Evolutionary conservation across 805 yeast genomes (phyloP).

Genomic region (Ogataea henricii): DNA sequence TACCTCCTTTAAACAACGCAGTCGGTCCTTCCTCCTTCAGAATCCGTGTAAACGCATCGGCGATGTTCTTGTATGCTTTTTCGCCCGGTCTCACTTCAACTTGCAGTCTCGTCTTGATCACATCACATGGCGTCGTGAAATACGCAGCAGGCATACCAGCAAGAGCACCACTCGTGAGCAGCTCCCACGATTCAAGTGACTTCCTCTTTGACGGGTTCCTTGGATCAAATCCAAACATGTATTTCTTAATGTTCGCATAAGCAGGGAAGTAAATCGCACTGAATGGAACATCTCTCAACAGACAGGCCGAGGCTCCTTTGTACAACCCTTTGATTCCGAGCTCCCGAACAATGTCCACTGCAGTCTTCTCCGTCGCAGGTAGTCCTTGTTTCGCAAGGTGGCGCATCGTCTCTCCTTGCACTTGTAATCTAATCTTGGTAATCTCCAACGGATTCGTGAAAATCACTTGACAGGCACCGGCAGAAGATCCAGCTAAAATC

Average conservation of each 20-base stretch:
- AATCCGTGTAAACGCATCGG: slow-evolving; percentile 75
- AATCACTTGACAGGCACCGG: slow-evolving; percentile 95
- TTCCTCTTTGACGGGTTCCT: slow-evolving; percentile 55
- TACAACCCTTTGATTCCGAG: slow-evolving; percentile 85
- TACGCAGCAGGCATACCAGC: slow-evolving; percentile 99
- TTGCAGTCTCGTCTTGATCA: slow-evolving; percentile 92
- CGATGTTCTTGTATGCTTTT: slow-evolving; percentile 71
- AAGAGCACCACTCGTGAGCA: slow-evolving; percentile 83
- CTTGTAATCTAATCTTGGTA: slow-evolving; percentile 91
- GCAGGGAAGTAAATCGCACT: slow-evolving; percentile 97
- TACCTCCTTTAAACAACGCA: slow-evolving; percentile 95
- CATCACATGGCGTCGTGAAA: slow-evolving; percentile 95
- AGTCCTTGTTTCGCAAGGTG: slow-evolving; percentile 38
- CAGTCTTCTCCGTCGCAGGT: slow-evolving; percentile 46
- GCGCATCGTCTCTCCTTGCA: slow-evolving; percentile 71
- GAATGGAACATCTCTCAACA: slow-evolving; percentile 93
- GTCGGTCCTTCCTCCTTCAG: slow-evolving; percentile 77
- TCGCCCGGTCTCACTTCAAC: slow-evolving; percentile 79
- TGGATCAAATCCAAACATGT: slow-evolving; percentile 82
- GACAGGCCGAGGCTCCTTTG: slow-evolving; percentile 89
- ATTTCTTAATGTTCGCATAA: slow-evolving; percentile 87
- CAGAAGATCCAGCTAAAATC: slow-evolving; percentile 85
- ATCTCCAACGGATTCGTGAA: slow-evolving; percentile 96
- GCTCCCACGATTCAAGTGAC: slow-evolving; percentile 76
- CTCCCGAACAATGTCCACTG: slow-evolving; percentile 71